A percentile compares a stretch with the other conserved stretches of the same genome.
Evolutionary conservation across 2,329 filamentous ascomycete species (phyloP).

Genomic region (Diaporthe aspalathi): DNA sequence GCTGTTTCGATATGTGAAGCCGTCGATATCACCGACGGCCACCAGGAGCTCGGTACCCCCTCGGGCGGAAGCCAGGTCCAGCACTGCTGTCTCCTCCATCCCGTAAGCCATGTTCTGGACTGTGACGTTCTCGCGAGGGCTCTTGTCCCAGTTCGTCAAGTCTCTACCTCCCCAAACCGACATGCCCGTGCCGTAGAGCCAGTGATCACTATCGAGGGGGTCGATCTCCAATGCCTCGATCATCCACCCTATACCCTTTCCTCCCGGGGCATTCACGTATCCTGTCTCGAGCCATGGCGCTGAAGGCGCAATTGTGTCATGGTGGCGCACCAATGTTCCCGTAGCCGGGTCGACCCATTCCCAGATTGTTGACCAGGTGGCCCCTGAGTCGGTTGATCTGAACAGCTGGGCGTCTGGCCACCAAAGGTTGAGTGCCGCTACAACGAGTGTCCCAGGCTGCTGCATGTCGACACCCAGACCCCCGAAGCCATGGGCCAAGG

Average conservation of each 20-base stretch:
- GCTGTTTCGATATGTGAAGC: conserved; percentile 58
- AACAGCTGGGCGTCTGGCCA: conserved; percentile 68
- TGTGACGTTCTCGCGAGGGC: conserved; percentile 55
- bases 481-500: conserved; percentile 61
- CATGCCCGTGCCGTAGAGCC: conserved; percentile 67
- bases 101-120: conserved; percentile 63
- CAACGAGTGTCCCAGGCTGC: conserved; percentile 66
- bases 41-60: conserved; percentile 63
- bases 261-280: conserved; percentile 55
- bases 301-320: conserved; percentile 56
- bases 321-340: conserved; percentile 58
- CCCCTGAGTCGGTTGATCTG: conserved; percentile 64
- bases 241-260: conserved; percentile 69
- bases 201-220: conserved; percentile 68
- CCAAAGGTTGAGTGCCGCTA: conserved; percentile 68
- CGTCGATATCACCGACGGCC: conserved; percentile 62
- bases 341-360: conserved; percentile 55
- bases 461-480: conserved; percentile 65
- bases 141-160: conserved; percentile 63
- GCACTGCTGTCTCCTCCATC: conserved; percentile 65
- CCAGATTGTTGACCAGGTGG: conserved; percentile 66
- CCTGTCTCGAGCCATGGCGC: conserved; percentile 57
- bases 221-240: conserved; percentile 68
- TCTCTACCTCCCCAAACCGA: conserved; percentile 56
- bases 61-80: conserved; percentile 60